phyloP scores from a whole-genome alignment of 2,329 filamentous ascomycete genomes.

The Chrysoporthe deuterocubensis region DNA sequence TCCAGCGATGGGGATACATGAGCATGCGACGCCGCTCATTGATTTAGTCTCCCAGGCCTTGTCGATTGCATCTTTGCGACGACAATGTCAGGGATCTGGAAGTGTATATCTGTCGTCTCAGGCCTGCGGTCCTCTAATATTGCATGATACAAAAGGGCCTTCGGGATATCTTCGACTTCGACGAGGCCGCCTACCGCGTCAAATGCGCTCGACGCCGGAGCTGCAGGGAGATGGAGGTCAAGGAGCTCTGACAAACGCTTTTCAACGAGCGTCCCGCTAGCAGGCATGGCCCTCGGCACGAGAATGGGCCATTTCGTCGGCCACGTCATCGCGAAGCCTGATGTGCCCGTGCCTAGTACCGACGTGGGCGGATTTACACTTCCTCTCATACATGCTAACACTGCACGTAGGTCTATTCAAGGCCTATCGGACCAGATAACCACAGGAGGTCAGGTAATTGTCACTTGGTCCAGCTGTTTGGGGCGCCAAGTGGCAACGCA shows the following conservation, averaged over 20 bases:
- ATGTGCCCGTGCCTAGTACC: constrained; percentile 19
- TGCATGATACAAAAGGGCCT: constrained; percentile 18
- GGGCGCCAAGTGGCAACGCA: too few relatives aligned
- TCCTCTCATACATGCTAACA: constrained; percentile 14
- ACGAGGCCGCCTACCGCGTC: constrained; percentile 24
- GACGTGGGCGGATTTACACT: constrained; percentile 15
- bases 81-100: neutral
- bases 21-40: neutral
- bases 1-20: neutral
- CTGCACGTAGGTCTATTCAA: constrained; percentile 24
- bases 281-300: constrained; percentile 21
- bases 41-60: neutral
- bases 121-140: too few relatives aligned
- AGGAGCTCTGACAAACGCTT: constrained; percentile 28
- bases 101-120: neutral
- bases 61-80: neutral
- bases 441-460: constrained; percentile 20
- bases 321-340: constrained; percentile 11
- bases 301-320: constrained; percentile 24
- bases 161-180: constrained; percentile 27
- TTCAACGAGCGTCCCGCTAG: constrained; percentile 24
- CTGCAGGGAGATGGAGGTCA: constrained; percentile 26
- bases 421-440: constrained; percentile 24
- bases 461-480: too few relatives aligned
- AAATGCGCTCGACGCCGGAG: constrained; percentile 26